Evolutionary conservation across 1,139 yeast genomes (phyloP), one percentile per base, ranked within the genome.

Genomic region (Pichia sp.): DNA sequence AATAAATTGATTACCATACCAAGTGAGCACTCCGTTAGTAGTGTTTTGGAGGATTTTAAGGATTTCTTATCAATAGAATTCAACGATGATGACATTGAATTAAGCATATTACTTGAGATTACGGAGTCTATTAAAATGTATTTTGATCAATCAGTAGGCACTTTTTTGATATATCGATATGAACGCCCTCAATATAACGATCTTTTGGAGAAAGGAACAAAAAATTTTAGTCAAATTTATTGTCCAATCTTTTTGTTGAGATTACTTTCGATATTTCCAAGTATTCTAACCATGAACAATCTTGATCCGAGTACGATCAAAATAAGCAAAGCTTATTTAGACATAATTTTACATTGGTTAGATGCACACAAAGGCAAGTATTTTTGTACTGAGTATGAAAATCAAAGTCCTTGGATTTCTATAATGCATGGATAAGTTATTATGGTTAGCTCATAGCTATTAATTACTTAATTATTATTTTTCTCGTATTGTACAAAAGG

Each of bases 101-200:
- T 67, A 6, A 82, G 76, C 43, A 73, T 83, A 17, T 60, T 79
- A 36, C 68, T 73, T 26, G 97, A 91, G 56, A 77, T 84, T 20
- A 53, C 81, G 12, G 58, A 67, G 7, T 96, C 97, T 3, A 58
- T 91, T 31, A 72, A 69, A 55, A 58, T 75, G n/a, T 91, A 88
- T 56, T 91, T 91, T 61, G 82, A 86, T 57, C 74, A 79, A 49
- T 68, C 84, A 1, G 60, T 89, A 36, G 86, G 95, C 7, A 71
- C 82, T 41, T 66, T 84, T 38, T 64, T 91, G 22, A 71, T 91
- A 6, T 91, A 91, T 63, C 73, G 93, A 47, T 82, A 80, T 51
- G 98, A 91, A 60, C 68, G 95, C 44, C 74, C 83, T 46, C 97
- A 91, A 59, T 86, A 75, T 54, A 70, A 79, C 42, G 76, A 81